Evolutionary conservation across 2,329 filamentous ascomycete genomes (phyloP).

Genomic region (Nemania diffusa): DNA sequence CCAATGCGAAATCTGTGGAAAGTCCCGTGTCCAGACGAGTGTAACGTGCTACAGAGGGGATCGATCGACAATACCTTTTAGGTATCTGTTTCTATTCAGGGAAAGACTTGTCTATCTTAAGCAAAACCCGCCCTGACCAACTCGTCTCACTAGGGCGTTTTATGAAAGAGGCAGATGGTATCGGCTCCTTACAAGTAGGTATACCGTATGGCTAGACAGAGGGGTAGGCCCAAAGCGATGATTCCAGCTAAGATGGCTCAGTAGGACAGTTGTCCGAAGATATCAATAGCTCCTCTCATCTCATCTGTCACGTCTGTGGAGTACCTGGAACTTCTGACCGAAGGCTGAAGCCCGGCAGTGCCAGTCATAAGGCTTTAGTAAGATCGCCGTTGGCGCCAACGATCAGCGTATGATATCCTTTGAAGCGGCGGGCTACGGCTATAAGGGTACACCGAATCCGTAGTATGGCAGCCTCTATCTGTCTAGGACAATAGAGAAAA

Average conservation of each 20-base stretch:
- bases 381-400: slow-evolving; percentile 14
- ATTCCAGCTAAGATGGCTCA: neutral
- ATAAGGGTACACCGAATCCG: neutral
- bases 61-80: neutral
- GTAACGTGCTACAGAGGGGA: slow-evolving; percentile 11
- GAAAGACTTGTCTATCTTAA: neutral
- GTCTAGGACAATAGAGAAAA: neutral
- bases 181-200: neutral
- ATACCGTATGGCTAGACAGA: neutral
- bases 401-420: slow-evolving; percentile 34
- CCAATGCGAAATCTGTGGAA: slow-evolving; percentile 2
- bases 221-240: neutral
- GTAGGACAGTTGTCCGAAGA: neutral
- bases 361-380: slow-evolving; percentile 19
- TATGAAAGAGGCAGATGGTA: slow-evolving; percentile 9
- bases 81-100: neutral
- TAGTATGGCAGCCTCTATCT: slow-evolving; percentile 10
- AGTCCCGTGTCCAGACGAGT: neutral
- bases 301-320: neutral
- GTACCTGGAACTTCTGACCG: neutral
- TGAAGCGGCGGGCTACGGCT: slow-evolving; percentile 3
- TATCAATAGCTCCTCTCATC: neutral
- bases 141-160: neutral
- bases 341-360: slow-evolving; percentile 14
- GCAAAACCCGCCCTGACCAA: no score